These are phyloP conservation scores for Prunus yedoensis DNA, from an alignment of 331 rosid species.

Conservation along the genomic window DNA sequence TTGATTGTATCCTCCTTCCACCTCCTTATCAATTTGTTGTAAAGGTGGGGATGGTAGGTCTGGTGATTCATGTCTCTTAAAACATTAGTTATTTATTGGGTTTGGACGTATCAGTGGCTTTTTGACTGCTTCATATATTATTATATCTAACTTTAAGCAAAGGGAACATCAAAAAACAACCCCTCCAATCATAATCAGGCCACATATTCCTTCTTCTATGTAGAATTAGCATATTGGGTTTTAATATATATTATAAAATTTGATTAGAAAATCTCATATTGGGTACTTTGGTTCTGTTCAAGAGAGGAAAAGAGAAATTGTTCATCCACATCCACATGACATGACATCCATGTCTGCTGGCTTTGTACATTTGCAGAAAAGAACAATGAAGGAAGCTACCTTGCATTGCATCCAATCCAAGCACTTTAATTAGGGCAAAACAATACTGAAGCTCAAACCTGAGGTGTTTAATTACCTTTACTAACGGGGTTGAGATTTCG, in stretches of 20 bases:
- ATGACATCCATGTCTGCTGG: no score
- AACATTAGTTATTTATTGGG: background rate
- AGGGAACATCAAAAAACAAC: background rate
- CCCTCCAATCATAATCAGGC: background rate
- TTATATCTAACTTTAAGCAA: background rate
- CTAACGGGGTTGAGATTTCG: no score
- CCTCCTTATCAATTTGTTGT: background rate
- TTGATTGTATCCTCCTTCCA: background rate
- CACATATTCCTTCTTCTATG: background rate
- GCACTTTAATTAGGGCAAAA: background rate
- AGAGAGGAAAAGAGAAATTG: no score
- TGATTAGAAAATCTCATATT: no score
- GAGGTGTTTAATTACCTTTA: background rate
- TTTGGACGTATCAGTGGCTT: background rate
- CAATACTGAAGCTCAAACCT: background rate
- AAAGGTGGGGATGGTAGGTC: background rate
- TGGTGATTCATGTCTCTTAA: background rate
- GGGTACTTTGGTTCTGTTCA: no score
- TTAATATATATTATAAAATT: no score
- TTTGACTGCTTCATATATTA: background rate
- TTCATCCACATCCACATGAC: no score
- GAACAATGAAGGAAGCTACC: background rate
- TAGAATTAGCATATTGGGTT: no score
- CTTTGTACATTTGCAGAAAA: background rate
- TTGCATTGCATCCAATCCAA: background rate